Base-by-base conservation (phyloP, 164 flowering plant genomes). In the Kalanchoe fedtschenkoi region DNA sequence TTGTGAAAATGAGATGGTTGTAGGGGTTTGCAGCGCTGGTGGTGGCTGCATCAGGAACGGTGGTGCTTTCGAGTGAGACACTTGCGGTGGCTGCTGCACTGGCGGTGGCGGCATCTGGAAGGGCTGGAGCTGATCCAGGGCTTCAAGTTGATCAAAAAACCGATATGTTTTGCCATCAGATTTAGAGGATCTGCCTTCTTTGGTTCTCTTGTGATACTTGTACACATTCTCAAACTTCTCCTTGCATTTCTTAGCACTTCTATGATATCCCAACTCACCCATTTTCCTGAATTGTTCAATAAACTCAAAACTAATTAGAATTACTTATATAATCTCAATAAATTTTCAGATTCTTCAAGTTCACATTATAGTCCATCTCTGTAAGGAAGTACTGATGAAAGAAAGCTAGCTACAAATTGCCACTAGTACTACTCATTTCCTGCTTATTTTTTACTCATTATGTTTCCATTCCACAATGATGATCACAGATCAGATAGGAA, bases 211-310 rank as follows among this genome's bases (percentile, higher is more conserved):
- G 73, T 88, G 87, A 66, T 88, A 88, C 71, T 88, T 88, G 76
- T 71, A 85, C 5, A 88, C 87, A 56, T 88, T 88, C 77, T 88
- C 95, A 69, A 88, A 88, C 56, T 88, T 88, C 79, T 88, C 95
- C 62, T 74, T 88, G 78, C 95, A 88, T 72, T 88, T 88, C 80
- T 88, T 88, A 42, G 89, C 72, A 53, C 72, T 88, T 70, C 95
- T 71, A 43, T 80, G 80, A 64, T 76, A 88, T 1, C 95, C 95
- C 67, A 83, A 81, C 72, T 81, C 89, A 21, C 72, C 84, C 53
- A 88, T 62, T 69, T 88, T 88, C 78, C 95, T 88, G 81, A 62
- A 70, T 43, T 32, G 6, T n/a, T 11, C 37, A 21, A 32, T 4
- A 21, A n/a, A n/a, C n/a, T n/a, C n/a, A n/a, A n/a, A n/a, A n/a